Evolutionary conservation across 208 protist genomes (phyloP).

Genomic region (Porcisia hertigi): DNA sequence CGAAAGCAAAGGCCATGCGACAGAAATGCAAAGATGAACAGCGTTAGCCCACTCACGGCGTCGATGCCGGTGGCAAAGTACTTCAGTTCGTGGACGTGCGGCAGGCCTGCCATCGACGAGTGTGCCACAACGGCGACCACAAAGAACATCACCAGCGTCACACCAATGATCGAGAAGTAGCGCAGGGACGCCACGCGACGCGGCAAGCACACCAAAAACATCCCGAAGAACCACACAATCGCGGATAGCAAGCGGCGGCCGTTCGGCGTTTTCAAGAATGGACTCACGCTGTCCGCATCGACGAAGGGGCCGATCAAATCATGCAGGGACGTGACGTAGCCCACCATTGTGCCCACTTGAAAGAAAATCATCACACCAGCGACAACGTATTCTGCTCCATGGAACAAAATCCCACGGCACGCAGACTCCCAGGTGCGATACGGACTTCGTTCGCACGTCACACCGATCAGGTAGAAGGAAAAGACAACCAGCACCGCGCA

Average conservation of each 20-base stretch:
- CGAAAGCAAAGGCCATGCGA: slow-evolving; percentile 48
- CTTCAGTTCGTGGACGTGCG: slow-evolving; percentile 40
- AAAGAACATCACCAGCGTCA: slow-evolving; percentile 62
- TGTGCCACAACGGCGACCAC: slow-evolving; percentile 59
- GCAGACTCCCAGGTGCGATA: slow-evolving; percentile 56
- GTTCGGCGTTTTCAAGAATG: slow-evolving; percentile 11
- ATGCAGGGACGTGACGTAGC: slow-evolving; percentile 61
- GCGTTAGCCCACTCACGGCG: slow-evolving; percentile 41
- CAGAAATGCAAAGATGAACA: slow-evolving; percentile 64
- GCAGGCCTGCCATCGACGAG: slow-evolving; percentile 32
- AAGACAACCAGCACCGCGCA: slow-evolving; percentile 51
- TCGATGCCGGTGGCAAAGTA: slow-evolving; percentile 33
- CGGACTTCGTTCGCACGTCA: slow-evolving; percentile 48
- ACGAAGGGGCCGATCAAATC: slow-evolving; percentile 49
- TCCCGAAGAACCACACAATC: slow-evolving; percentile 57
- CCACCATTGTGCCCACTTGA: slow-evolving; percentile 50
- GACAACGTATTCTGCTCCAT: slow-evolving; percentile 55
- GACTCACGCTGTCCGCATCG: background rate
- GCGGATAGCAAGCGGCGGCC: slow-evolving; percentile 40
- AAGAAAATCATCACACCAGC: slow-evolving; percentile 48
- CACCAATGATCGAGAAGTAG: slow-evolving; percentile 69
- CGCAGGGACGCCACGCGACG: slow-evolving; percentile 69
- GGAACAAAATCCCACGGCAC: slow-evolving; percentile 56
- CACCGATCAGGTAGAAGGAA: slow-evolving; percentile 70
- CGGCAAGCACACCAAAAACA: slow-evolving; percentile 61